Conservation (phyloP, 306 rosid species). For the Oemleria cerasiformis region DNA sequence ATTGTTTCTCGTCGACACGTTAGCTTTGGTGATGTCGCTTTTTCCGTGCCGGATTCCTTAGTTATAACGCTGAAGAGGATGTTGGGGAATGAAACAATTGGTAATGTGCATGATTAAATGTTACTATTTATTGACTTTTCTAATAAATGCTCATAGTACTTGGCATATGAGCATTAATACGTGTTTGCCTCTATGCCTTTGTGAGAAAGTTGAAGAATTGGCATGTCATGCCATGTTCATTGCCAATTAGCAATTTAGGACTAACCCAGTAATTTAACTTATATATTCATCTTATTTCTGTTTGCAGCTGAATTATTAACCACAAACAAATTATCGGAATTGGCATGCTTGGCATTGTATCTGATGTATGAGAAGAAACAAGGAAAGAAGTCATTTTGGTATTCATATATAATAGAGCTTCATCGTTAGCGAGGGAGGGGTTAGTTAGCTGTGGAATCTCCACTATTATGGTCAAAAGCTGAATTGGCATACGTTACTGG, state of each 20-base stretch:
- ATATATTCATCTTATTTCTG: slow-evolving; percentile 25
- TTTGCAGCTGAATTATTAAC: slow-evolving; percentile 89
- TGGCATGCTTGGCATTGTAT: slow-evolving; percentile 98
- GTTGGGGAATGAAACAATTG: slow-evolving; percentile 85
- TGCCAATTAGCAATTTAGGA: neutral
- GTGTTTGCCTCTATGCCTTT: neutral
- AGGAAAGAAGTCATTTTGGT: slow-evolving; percentile 97
- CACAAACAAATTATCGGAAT: slow-evolving; percentile 88
- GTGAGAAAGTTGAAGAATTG: neutral
- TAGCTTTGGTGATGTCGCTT: slow-evolving; percentile 91
- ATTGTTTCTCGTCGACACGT: no score
- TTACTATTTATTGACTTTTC: slow-evolving; percentile 2
- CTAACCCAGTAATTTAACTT: neutral
- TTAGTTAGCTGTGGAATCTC: slow-evolving; percentile 85
- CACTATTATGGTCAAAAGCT: slow-evolving; percentile 87
- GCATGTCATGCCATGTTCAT: neutral
- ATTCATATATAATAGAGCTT: slow-evolving; percentile 84
- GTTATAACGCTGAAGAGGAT: slow-evolving; percentile 93
- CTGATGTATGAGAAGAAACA: slow-evolving; percentile 99
- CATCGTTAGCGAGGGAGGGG: slow-evolving; percentile 97
- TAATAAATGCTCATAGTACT: neutral
- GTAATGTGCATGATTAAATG: slow-evolving; percentile 50
- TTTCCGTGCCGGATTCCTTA: slow-evolving; percentile 76
- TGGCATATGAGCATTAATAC: neutral
- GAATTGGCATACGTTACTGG: slow-evolving; percentile 84